Conservation (phyloP, 257 asterid species). For the Osmanthus fragrans region DNA sequence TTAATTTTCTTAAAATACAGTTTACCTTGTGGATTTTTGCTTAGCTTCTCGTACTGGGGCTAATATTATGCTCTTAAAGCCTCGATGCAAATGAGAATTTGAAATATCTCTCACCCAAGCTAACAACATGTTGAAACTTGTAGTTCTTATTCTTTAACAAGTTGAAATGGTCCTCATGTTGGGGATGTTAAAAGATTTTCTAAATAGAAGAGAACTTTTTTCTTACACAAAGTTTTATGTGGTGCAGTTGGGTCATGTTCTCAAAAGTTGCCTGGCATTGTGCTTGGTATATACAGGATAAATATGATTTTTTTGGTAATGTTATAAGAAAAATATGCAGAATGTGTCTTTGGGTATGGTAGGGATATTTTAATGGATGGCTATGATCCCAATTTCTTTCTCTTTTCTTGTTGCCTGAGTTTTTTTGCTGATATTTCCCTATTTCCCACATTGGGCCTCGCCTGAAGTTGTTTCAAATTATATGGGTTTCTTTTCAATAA, state of each 20-base stretch:
- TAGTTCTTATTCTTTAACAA: neutral
- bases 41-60: neutral
- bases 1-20: neutral
- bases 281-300: slow-evolving; percentile 51
- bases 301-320: no score
- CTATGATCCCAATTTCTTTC: no score
- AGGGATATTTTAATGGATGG: no score
- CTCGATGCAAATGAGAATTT: neutral
- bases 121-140: neutral
- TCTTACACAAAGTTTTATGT: neutral
- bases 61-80: neutral
- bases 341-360: no score
- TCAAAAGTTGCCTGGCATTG: slow-evolving; percentile 91
- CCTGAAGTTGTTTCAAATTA: no score
- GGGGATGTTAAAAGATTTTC: neutral
- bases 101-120: neutral
- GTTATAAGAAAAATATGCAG: no score
- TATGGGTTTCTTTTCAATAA: no score
- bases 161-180: neutral
- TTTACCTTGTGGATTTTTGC: neutral
- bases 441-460: no score
- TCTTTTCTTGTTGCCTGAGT: no score
- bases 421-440: no score
- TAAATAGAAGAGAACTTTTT: neutral
- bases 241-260: slow-evolving; percentile 84